Conservation (phyloP, 306 rosid genomes). For the Prunus dulcis region DNA sequence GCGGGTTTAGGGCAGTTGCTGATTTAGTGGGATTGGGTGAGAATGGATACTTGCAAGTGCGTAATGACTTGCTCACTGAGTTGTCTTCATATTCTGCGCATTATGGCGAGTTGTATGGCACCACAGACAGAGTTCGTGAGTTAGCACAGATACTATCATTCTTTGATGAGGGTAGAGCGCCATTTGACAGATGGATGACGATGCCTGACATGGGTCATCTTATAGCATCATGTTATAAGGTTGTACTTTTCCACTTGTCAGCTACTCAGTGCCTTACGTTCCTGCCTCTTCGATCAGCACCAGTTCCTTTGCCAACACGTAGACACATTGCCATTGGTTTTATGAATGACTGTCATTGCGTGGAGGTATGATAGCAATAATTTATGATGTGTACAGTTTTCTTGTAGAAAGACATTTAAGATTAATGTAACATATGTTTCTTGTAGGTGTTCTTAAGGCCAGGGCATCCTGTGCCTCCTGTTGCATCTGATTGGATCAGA, state of each 20-base stretch:
- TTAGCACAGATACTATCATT: conserved; percentile 16
- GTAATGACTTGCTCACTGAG: conserved; percentile 17
- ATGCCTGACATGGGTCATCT: conserved; percentile 24
- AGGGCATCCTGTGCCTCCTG: conserved; percentile 16
- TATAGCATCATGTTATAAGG: conserved; percentile 16
- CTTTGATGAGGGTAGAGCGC: conserved; percentile 6
- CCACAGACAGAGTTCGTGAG: conserved; percentile 12
- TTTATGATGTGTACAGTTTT: neutral
- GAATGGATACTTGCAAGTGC: conserved; percentile 16
- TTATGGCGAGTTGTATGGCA: conserved; percentile 16
- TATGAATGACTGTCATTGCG: conserved; percentile 14
- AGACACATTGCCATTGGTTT: conserved; percentile 13
- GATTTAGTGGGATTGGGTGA: conserved; percentile 13
- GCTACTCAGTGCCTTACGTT: conserved; percentile 15
- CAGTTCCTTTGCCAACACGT: conserved; percentile 14
- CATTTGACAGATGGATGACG: conserved; percentile 13
- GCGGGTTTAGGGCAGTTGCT: conserved; percentile 17
- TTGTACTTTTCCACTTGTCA: conserved; percentile 13
- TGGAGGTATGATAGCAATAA: conserved; percentile 5
- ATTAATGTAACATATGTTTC: neutral
- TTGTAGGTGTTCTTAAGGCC: conserved; percentile 14
- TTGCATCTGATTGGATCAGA: conserved; percentile 10
- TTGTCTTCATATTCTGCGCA: conserved; percentile 12
- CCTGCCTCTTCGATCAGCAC: conserved; percentile 6
- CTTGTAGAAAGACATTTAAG: neutral